Base-by-base conservation (phyloP, 2,329 filamentous ascomycete genomes). In the Claviceps monticola region DNA sequence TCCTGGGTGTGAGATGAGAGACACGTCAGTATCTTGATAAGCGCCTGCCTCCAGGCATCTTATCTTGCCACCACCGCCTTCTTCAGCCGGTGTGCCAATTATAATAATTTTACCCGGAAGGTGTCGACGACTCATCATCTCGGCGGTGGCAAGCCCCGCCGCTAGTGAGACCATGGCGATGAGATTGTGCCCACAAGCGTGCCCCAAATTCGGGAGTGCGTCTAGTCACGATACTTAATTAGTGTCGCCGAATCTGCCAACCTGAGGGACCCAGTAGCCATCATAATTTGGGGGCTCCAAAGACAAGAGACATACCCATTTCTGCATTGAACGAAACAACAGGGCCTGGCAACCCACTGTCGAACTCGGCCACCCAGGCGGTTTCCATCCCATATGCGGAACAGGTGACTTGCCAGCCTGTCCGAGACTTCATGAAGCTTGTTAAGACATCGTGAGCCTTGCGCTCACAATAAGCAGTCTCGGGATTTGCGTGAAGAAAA, bases 131-230 rank as follows among this genome's bases (percentile, higher is more conserved):
- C 64, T 67, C 56, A 78, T 64, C 2, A 72, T 59, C 26, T 70
- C 62, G 0, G 71, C 73, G 0, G 74, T 66, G 3, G 72, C 74
- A 2, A 80, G 58, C 23, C 66, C 71, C 4, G 64, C 72, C 1
- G 71, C 68, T 4, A 76, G 58, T 0, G 74, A 74, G 2, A 71
- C 46, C 17, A 48, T 39, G 13, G 54, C 54, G 17, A 55, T 77
- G 46, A 76, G 66, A 55, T 78, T 78, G 61, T 78, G 75, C 4
- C 76, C 75, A 51, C 75, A 79, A 7, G 74, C 73, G 56, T 78
- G 74, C 38, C 74, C 74, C 7, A 77, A 4, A 11, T 48, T 23
- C 1, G 52, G 71, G 0, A 74, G 64, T 0, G 72, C 73, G 53
- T 76, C 74, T 54, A 13, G 21, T 34, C 29, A 34, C 19, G 34